These are phyloP conservation scores for Brassica rapa DNA, from an alignment of 345 rosid genomes.

Conservation along the genomic window DNA sequence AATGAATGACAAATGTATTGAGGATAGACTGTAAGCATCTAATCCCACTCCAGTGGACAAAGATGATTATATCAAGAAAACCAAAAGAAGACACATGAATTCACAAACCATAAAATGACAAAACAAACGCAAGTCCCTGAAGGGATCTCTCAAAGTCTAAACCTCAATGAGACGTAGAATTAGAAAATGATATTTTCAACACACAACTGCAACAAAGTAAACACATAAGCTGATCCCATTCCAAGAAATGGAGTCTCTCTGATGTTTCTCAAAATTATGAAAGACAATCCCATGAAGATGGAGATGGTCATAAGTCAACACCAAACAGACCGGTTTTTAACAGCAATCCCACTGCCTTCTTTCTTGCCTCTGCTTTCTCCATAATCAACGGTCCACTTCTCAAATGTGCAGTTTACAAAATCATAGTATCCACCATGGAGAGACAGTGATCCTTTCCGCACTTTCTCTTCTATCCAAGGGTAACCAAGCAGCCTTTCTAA, in stretches of 20 bases:
- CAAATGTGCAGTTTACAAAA: conserved; percentile 77
- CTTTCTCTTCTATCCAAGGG: conserved; percentile 95
- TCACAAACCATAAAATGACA: background rate
- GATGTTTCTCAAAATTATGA: conserved; percentile 18
- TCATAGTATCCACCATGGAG: conserved; percentile 93
- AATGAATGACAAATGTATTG: background rate
- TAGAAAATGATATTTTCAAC: conserved; percentile 6
- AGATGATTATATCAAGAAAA: background rate
- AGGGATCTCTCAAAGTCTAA: background rate
- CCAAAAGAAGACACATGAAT: background rate
- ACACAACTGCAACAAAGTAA: conserved; percentile 21
- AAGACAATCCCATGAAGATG: conserved; percentile 11
- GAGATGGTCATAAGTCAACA: conserved; percentile 36
- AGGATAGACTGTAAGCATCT: background rate
- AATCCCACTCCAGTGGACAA: too few species aligned
- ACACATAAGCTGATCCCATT: conserved; percentile 12
- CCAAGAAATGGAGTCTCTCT: background rate
- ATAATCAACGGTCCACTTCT: conserved; percentile 95
- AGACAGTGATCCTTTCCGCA: conserved; percentile 55
- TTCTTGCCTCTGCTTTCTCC: conserved; percentile 46
- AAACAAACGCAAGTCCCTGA: conserved; percentile 1
- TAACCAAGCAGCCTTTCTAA: conserved; percentile 74
- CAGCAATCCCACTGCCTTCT: conserved; percentile 46
- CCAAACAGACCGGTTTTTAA: conserved; percentile 71
- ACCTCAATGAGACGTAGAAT: background rate